Base-by-base conservation (phyloP, 352 stramenopile species). In the Phytophthora kernoviae region DNA sequence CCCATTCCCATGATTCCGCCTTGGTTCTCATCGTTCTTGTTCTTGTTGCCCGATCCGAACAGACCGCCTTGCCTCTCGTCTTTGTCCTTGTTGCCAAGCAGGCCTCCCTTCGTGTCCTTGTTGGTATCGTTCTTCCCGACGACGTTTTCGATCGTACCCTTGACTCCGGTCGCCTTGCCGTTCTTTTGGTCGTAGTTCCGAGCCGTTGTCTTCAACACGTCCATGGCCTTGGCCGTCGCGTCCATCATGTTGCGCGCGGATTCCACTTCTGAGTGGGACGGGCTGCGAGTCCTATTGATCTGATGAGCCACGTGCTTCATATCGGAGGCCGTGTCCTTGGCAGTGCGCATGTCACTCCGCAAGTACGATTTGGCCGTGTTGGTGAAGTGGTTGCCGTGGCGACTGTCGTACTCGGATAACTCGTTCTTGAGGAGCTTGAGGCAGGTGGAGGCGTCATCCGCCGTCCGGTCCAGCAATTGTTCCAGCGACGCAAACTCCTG, bases 301-400 rank as follows among this genome's bases (percentile, higher is more conserved):
- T 43, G 2, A 14, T 43, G 37, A 9, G 37, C 12, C 14, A 43
- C 37, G 15, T 21, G 37, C 37, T 43, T 43, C 14, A 43, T 15
- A 8, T 43, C 37, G 37, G 37, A 43, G 14, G 37, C 37, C n/a
- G 37, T 43, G 37, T 43, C 37, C 37, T 43, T 43, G 37, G 37
- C 37, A 17, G 37, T 11, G 37, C 37, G 37, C 37, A 43, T 43
- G 15, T 43, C 37, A 14, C 37, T 43, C 11, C 37, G 37, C 37
- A 43, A 22, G 37, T 11, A 43, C 14, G 11, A 21, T 1, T 2
- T 43, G 37, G 37, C 37, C 37, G 37, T 43, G 37, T 43, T 43
- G 37, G 21, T 8, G 37, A 43, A 43, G 37, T 43, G 37, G 37
- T 43, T 43, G 37, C 37, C 15, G 8, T 43, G 37, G 37, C 37